Conservation (phyloP, 1,139 yeast genomes). For the Yamadazyma dendronema region DNA sequence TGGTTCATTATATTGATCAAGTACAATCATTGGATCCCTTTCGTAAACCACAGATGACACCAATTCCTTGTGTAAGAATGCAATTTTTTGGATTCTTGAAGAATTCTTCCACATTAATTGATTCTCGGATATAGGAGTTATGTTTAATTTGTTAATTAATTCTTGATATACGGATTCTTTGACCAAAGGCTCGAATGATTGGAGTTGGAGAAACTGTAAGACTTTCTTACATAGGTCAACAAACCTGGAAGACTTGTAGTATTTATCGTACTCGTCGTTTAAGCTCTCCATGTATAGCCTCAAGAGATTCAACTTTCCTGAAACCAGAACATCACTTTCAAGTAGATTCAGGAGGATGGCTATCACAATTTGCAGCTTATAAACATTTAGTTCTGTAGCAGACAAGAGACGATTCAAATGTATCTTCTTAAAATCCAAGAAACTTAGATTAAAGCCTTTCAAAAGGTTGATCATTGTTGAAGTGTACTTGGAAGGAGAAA, state of each 20-base stretch:
- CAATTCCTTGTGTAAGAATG: constrained; percentile 27
- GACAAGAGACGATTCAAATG: constrained; percentile 8
- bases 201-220: constrained; percentile 24
- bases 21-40: constrained; percentile 17
- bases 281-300: constrained; percentile 20
- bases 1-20: constrained; percentile 26
- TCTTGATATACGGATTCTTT: constrained; percentile 18
- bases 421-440: constrained; percentile 15
- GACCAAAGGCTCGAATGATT: constrained; percentile 18
- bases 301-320: constrained; percentile 7
- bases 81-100: constrained; percentile 24
- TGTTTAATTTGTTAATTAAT: constrained; percentile 31
- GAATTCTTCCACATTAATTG: constrained; percentile 26
- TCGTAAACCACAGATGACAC: constrained; percentile 24
- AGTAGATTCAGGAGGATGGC: constrained; percentile 11
- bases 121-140: constrained; percentile 25
- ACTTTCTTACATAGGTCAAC: constrained; percentile 31
- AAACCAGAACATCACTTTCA: constrained; percentile 4
- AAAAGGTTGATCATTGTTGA: constrained; percentile 23
- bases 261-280: constrained; percentile 27
- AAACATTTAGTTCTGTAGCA: constrained; percentile 11
- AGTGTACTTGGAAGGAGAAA: constrained; percentile 26
- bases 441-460: constrained; percentile 16
- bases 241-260: constrained; percentile 23
- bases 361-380: constrained; percentile 9